Evolutionary conservation across 2,329 filamentous ascomycete species (phyloP).

Genomic region (Colletotrichum sp.): DNA sequence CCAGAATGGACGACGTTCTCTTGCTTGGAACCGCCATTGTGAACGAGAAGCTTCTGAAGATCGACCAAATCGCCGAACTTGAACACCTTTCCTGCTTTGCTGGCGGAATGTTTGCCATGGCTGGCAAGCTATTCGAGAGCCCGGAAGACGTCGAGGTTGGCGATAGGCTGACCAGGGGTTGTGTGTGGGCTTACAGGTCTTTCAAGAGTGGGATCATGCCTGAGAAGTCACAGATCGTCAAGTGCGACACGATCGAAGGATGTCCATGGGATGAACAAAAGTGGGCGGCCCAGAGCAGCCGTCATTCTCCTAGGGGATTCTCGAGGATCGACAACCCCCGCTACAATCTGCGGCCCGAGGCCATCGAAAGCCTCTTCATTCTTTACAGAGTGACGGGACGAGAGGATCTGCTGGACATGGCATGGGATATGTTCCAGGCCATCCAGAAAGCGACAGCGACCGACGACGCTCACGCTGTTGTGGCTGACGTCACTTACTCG

Average conservation of each 20-base stretch:
- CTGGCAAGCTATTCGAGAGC: constrained; percentile 46
- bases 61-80: constrained; percentile 33
- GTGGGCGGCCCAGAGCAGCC: constrained; percentile 25
- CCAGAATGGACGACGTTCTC: constrained; percentile 57
- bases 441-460: constrained; percentile 52
- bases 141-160: constrained; percentile 48
- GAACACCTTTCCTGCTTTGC: constrained; percentile 57
- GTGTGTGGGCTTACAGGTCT: constrained; percentile 54
- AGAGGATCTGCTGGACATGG: constrained; percentile 51
- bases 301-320: constrained; percentile 59
- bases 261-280: constrained; percentile 49
- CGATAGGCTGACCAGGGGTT: constrained; percentile 53
- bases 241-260: constrained; percentile 43
- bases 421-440: constrained; percentile 59
- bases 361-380: constrained; percentile 60
- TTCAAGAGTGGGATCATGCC: constrained; percentile 59
- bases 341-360: constrained; percentile 56
- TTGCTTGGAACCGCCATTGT: constrained; percentile 48
- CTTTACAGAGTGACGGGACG: constrained; percentile 59
- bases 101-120: constrained; percentile 56
- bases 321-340: constrained; percentile 57
- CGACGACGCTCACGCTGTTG: constrained; percentile 50
- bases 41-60: constrained; percentile 20
- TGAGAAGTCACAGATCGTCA: constrained; percentile 48
- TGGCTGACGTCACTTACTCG: constrained; percentile 53